Base-by-base conservation (phyloP, 2,329 filamentous ascomycete genomes). In the Cladophialophora immunda region DNA sequence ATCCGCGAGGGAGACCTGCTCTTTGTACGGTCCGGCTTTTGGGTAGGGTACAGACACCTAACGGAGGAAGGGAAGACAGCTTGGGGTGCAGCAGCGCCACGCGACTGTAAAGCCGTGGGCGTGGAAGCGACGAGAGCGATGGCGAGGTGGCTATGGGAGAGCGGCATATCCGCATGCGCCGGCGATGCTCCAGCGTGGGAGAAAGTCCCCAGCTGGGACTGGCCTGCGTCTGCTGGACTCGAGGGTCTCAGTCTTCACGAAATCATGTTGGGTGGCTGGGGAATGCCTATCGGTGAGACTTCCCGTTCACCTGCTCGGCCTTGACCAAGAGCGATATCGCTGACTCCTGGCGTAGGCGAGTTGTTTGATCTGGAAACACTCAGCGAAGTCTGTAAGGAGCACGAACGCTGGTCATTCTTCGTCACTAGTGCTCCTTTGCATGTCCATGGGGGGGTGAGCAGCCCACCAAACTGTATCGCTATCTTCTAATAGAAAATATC, bases 321-420 rank as follows among this genome's bases (percentile, higher is more conserved):
- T n/a, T n/a, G n/a, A n/a, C n/a, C n/a, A n/a, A n/a, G n/a, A n/a
- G n/a, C 32, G 25, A 29, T 32, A 55, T 52, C 30, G 59, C 60
- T 63, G 36, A 63, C 32, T 34, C 1, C 30, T n/a, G 19, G n/a
- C 30, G 2, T 22, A 64, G 62, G 72, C 4, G 70, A 74, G 56
- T 47, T 71, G 30, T 73, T 72, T 60, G 78, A 82, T 71, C 70
- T 82, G 8, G 80, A 83, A 69, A 71, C 68, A 38, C 71, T 81
- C 54, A 70, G 75, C 15, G 67, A 73, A 63, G 70, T 76, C 57
- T 82, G 80, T 72, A 41, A 53, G 65, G 72, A 69, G 53, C 60
- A 70, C 69, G 4, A 73, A 19, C 54, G 79, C 17, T 80, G 75
- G 75, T 73, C 71, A 0, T 86, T 86, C 65, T 85, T 86, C 64